Evolutionary conservation across 2,329 filamentous ascomycete species (phyloP).

Genomic region (Hypomyces perniciosus): DNA sequence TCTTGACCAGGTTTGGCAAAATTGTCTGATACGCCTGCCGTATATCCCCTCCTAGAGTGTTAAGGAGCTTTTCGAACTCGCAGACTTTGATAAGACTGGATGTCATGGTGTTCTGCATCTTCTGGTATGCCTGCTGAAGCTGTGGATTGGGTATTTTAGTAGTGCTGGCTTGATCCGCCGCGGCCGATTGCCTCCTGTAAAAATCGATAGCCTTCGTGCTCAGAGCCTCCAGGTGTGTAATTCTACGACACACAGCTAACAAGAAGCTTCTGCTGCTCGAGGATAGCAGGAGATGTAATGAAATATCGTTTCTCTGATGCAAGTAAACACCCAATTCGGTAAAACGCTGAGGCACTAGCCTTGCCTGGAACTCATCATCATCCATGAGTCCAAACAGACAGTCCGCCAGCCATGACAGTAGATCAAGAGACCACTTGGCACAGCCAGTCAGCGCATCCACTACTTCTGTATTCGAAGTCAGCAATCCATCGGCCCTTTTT

Average conservation of each 20-base stretch:
- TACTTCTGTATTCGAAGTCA: slow-evolving; percentile 48
- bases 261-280: slow-evolving; percentile 70
- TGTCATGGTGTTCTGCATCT: slow-evolving; percentile 46
- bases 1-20: slow-evolving; percentile 39
- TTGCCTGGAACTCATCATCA: slow-evolving; percentile 44
- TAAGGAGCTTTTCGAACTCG: slow-evolving; percentile 58
- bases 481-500: neutral
- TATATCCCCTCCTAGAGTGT: slow-evolving; percentile 41
- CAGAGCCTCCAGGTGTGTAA: slow-evolving; percentile 50
- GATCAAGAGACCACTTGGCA: slow-evolving; percentile 70
- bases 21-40: slow-evolving; percentile 44
- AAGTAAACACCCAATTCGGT: slow-evolving; percentile 46
- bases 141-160: slow-evolving; percentile 41
- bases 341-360: slow-evolving; percentile 43
- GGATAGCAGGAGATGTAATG: slow-evolving; percentile 61
- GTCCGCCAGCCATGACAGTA: slow-evolving; percentile 59
- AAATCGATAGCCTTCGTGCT: slow-evolving; percentile 45
- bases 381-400: slow-evolving; percentile 50
- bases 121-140: slow-evolving; percentile 52
- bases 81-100: slow-evolving; percentile 50
- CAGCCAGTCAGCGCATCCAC: slow-evolving; percentile 68
- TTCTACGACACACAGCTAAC: slow-evolving; percentile 59
- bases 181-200: slow-evolving; percentile 41
- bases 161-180: slow-evolving; percentile 32
- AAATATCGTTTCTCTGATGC: slow-evolving; percentile 49